phyloP scores from a whole-genome alignment of 2,329 filamentous ascomycete genomes.

The Phialocephala subalpina region DNA sequence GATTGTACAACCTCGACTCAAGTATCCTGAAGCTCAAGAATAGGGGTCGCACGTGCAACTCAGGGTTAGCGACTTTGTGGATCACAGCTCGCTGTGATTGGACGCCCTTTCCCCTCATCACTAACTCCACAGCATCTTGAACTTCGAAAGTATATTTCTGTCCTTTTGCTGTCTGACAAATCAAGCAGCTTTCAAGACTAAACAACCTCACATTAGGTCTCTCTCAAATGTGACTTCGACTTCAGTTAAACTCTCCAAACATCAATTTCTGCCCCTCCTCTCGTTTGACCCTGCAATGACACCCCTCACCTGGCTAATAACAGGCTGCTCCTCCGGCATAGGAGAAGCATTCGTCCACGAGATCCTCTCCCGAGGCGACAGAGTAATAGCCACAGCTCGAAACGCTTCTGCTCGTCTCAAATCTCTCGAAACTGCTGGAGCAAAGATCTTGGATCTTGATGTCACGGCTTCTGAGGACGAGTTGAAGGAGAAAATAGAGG shows the following conservation, averaged over 20 bases:
- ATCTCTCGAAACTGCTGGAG: slow-evolving; percentile 51
- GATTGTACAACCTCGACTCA: too few relatives aligned
- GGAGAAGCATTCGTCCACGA: slow-evolving; percentile 30
- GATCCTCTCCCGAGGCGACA: slow-evolving; percentile 52
- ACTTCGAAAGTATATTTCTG: background rate
- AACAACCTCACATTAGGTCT: background rate
- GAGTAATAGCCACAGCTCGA: slow-evolving; percentile 57
- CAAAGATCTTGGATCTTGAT: slow-evolving; percentile 52
- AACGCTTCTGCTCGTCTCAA: slow-evolving; percentile 39
- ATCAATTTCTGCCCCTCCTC: background rate
- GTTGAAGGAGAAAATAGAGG: slow-evolving; percentile 48
- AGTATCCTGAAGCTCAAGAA: too few relatives aligned
- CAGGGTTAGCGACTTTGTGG: slow-evolving; percentile 3
- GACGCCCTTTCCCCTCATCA: background rate
- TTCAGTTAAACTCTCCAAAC: background rate
- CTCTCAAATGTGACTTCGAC: too few relatives aligned
- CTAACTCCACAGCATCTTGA: background rate
- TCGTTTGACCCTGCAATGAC: background rate
- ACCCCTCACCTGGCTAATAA: slow-evolving; percentile 16
- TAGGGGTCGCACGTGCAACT: background rate
- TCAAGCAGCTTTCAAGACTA: slow-evolving; percentile 3
- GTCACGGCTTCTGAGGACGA: slow-evolving; percentile 50
- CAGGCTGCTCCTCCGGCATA: slow-evolving; percentile 10
- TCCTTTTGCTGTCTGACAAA: background rate
- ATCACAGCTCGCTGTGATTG: background rate